Base-by-base conservation (phyloP, 225 moss, liverwort and hornwort genomes). In the Antitrichia curtipendula region DNA sequence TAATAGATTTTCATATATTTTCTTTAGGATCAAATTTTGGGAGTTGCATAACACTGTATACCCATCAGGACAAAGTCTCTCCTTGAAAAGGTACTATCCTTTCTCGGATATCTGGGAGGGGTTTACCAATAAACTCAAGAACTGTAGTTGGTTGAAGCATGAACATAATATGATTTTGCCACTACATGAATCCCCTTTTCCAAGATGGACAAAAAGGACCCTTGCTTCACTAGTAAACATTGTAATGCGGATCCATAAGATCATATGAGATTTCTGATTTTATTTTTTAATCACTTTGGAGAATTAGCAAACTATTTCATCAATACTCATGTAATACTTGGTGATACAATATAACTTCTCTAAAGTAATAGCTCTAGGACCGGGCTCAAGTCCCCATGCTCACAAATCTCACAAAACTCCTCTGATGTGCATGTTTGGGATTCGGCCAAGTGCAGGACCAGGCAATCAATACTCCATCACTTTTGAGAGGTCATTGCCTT, bases 61-160 rank as follows among this genome's bases (percentile, higher is more conserved):
- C 0, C 27, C 8, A 9, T 25, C 3, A 70, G 8, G 15, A 3
- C 9, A 72, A 72, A 6, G 29, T 7, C 1, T 25, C 23, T 70
- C 4, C 0, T 9, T 15, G 15, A 4, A 50, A 41, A 45, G 18
- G 29, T 47, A 29, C 29, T 29, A 29, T 47, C 18, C 17, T 47
- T 73, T 8, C 3, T 1, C 3, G 7, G 1, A 41, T 8, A 15
- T 4, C 1, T 47, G 8, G 8, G 4, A 40, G 12, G 40, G 24
- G 7, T 40, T 69, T 40, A 69, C 40, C 4, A 40, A 69, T 40
- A 40, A 68, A 22, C 8, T 68, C 38, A 38, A 68, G 22, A 68
- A 36, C 0, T 31, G 8, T 17, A 0, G 18, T 64, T 34, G 18
- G 34, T 0, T 64, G 9, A 31, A 47, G 73, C 0, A 47, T 0